Base-by-base conservation (phyloP, 2,329 filamentous ascomycete species). In the Fonsecaea pedrosoi region DNA sequence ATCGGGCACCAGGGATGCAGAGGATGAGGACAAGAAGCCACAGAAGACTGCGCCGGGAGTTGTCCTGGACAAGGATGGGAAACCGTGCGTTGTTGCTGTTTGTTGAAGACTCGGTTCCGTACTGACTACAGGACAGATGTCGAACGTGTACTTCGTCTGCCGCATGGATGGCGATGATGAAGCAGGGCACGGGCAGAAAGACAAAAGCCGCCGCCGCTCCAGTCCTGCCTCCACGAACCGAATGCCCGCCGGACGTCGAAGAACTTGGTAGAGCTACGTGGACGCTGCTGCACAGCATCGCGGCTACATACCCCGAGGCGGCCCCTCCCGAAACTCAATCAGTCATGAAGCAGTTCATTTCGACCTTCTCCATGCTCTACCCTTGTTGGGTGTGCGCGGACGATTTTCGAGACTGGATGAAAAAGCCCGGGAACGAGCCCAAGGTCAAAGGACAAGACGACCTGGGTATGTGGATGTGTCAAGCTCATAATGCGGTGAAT, bases 351-450 rank as follows among this genome's bases (percentile, higher is more conserved):
- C 84, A 87, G 60, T 98, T 99, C 80, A 84, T 99, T 73, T 81
- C 83, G 30, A 83, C 93, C 1, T 96, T 99, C 77, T 89, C 91
- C 32, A 90, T 90, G 72, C 80, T 98, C 21, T 99, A 99, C 76
- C 95, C 95, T 3, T 99, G 95, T 82, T 97, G 94, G 92, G 87
- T 91, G 2, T 99, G 95, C 79, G 95, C 94, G 38, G 90, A 94
- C 68, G 94, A 98, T 76, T 97, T 99, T 78, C 90, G 90, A 77
- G 78, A 77, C 0, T 98, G 94, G 85, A 89, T 98, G 82, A 84
- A 83, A 69, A 85, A 85, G 70, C 82, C 82, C 2, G 79, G 79
- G 69, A 90, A 94, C 71, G 86, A 87, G 75, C 89, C 94, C 45
- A 75, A 81, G 64, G 80, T 89, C 18, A 82, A 82, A 66, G 83